Base-by-base conservation (phyloP, 805 yeast genomes). In the Ogataea saltuana region DNA sequence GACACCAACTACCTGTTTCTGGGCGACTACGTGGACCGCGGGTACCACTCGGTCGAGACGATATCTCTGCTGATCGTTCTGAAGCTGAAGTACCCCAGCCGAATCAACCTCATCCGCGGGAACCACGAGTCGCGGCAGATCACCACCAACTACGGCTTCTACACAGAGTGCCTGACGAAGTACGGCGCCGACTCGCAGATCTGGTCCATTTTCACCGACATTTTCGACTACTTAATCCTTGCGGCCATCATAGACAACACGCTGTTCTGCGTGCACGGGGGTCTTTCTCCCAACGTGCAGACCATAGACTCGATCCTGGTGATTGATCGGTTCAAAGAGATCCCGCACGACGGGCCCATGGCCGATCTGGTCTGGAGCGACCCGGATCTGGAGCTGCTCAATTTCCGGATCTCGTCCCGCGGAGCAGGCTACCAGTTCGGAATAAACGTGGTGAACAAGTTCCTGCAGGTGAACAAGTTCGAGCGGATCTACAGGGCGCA, bases 341-440 rank as follows among this genome's bases (percentile, higher is more conserved):
- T 95, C 10, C 99, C 99, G 0, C 99, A 95, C 55, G 99, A 93
- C 62, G 99, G 99, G 0, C 96, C 97, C 12, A 93, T 93, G 97
- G 99, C 99, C 1, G 99, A 93, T 63, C 70, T 93, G 39, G 98
- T 93, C 15, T 93, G 99, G 99, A 83, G 93, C 17, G 99, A 93
- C 60, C 99, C 99, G 0, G 98, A 95, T 63, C 85, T 86, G 23
- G 87, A 85, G 43, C 71, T 71, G 43, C 55, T 69, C 54, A 96
- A 89, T 57, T 93, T 93, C 63, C 83, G 90, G 51, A 76, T 93
- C 16, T 81, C 90, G 22, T 96, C 99, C 1, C 68, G 99, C 56
- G 99, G 99, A 30, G 99, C 99, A 1, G 99, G 99, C 4, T 93
- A 91, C 64, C 87, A 93, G 17, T 93, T 93, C 71, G 99, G 99